Evolutionary conservation across 257 asterid genomes (phyloP).

Genomic region (Thymus quinquecostatus): DNA sequence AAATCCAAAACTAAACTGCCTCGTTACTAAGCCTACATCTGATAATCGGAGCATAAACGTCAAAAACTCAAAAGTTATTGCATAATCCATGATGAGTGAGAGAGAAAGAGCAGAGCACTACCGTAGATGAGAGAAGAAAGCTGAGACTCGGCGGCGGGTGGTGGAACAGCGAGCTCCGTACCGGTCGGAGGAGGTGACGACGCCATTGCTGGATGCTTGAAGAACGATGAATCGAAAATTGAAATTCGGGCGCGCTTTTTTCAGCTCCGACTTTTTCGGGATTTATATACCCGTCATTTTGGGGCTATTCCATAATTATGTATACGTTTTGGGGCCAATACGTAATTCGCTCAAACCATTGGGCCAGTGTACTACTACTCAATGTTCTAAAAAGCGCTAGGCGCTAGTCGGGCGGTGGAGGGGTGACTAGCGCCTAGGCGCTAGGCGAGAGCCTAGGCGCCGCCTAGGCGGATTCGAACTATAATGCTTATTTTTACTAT

Average conservation of each 20-base stretch:
- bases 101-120: slow-evolving; percentile 30
- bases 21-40: not conserved
- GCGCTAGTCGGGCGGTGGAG: no score
- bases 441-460: no score
- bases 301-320: slow-evolving; percentile 22
- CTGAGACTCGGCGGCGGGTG: slow-evolving; percentile 57
- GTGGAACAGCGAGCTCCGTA: slow-evolving; percentile 39
- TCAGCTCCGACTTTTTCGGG: not conserved
- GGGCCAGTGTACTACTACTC: no score
- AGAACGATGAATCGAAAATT: slow-evolving; percentile 10
- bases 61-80: slow-evolving; percentile 7
- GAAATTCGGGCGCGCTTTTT: slow-evolving; percentile 36
- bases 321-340: slow-evolving; percentile 11
- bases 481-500: no score
- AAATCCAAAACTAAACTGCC: not conserved
- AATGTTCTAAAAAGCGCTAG: no score
- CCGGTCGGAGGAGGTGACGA: slow-evolving; percentile 51
- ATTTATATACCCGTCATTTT: slow-evolving; percentile 4
- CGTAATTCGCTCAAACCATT: not conserved
- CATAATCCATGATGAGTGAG: not conserved
- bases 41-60: slow-evolving; percentile 15
- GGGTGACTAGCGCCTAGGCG: no score
- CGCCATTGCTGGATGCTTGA: slow-evolving; percentile 40
- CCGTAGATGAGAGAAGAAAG: slow-evolving; percentile 74
- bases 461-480: no score